Evolutionary conservation across 2,329 filamentous ascomycete genomes (phyloP).

Genomic region (Elsinoe necatrix): DNA sequence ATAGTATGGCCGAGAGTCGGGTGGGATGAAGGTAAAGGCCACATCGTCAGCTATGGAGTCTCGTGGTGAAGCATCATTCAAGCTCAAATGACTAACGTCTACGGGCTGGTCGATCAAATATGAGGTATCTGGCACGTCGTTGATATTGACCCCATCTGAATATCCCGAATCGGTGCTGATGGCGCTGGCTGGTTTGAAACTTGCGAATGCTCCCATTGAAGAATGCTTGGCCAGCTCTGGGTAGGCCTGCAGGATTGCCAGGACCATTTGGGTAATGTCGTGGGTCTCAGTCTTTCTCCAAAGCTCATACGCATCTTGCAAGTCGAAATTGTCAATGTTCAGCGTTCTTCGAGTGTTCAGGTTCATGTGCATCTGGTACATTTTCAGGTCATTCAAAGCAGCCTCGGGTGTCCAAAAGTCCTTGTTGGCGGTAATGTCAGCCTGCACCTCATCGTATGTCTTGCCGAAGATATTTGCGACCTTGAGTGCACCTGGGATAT

Average conservation of each 20-base stretch:
- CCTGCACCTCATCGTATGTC: constrained; percentile 69
- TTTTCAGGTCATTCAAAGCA: constrained; percentile 82
- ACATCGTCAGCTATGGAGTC: constrained; percentile 40
- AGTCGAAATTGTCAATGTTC: constrained; percentile 76
- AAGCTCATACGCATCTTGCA: constrained; percentile 75
- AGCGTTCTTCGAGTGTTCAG: constrained; percentile 69
- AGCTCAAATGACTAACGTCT: constrained; percentile 56
- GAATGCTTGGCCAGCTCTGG: constrained; percentile 76
- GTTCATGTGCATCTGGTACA: constrained; percentile 82
- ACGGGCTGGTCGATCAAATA: constrained; percentile 60
- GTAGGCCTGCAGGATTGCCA: constrained; percentile 77
- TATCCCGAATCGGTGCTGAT: constrained; percentile 32
- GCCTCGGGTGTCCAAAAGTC: constrained; percentile 83
- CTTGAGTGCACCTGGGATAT: constrained; percentile 87
- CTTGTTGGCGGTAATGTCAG: constrained; percentile 75
- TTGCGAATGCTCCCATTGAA: constrained; percentile 46
- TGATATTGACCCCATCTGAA: constrained; percentile 28
- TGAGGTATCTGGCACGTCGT: constrained; percentile 35
- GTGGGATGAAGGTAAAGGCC: constrained; percentile 81
- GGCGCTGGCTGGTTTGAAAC: constrained; percentile 23
- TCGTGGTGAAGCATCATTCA: constrained; percentile 42
- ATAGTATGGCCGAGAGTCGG: constrained; percentile 74
- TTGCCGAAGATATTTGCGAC: constrained; percentile 82
- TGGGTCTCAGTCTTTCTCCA: constrained; percentile 89
- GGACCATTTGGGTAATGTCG: constrained; percentile 86